Percentiles rank a stretch among this genome's conserved stretches.
phyloP scores from a whole-genome alignment of 768 basidiomycete genomes.

The Suillus subaureus region DNA sequence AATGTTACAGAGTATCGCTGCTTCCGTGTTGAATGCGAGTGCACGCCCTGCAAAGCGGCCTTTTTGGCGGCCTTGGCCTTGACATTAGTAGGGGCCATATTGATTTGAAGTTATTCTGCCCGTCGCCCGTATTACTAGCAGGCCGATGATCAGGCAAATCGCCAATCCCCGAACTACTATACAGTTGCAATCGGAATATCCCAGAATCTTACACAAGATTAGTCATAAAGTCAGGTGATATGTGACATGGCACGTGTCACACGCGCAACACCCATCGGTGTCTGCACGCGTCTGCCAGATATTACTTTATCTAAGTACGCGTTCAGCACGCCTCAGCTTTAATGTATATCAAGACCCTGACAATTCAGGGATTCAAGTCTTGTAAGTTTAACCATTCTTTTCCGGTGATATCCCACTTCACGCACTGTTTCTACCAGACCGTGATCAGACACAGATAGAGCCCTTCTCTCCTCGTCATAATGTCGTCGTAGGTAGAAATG shows the following conservation, averaged over 20 bases:
- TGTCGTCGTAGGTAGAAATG: slow-evolving; percentile 96
- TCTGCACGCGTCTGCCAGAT: not conserved
- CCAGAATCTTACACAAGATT: not conserved
- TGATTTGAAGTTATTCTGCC: slow-evolving; percentile 7
- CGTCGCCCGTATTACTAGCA: not conserved
- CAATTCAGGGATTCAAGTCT: slow-evolving; percentile 98
- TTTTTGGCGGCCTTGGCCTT: slow-evolving; percentile 97
- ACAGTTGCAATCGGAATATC: not conserved
- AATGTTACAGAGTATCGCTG: slow-evolving; percentile 85
- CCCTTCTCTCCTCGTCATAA: slow-evolving; percentile 94
- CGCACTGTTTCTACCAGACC: slow-evolving; percentile 47
- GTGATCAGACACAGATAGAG: slow-evolving; percentile 90
- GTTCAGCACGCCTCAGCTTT: not conserved
- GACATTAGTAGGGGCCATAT: slow-evolving; percentile 34
- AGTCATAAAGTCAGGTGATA: not conserved
- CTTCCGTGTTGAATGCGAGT: slow-evolving; percentile 78
- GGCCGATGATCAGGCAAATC: slow-evolving; percentile 7
- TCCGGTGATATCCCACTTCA: not conserved
- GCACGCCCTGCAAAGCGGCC: slow-evolving; percentile 87
- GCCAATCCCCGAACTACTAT: not conserved
- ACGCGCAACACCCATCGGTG: not conserved
- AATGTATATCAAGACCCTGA: slow-evolving; percentile 89
- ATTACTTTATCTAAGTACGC: not conserved
- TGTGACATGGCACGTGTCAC: slow-evolving; percentile 3
- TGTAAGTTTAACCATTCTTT: slow-evolving; percentile 49